Conservation (phyloP, 2,329 filamentous ascomycete species). For the Diaporthe aspalathi region DNA sequence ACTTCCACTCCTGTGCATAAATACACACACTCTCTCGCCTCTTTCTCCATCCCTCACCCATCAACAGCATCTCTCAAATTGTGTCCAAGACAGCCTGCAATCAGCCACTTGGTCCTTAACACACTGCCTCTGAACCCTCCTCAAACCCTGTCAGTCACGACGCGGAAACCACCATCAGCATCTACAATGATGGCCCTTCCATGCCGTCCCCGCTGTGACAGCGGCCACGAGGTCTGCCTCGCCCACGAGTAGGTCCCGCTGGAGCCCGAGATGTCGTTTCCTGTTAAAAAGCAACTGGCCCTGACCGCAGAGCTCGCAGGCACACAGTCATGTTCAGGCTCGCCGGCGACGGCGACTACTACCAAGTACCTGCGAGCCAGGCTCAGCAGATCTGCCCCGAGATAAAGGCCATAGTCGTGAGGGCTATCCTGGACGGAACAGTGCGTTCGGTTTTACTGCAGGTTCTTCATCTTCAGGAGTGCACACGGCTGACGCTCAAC, state of each 20-base stretch:
- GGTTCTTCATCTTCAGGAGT: rapidly evolving
- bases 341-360: not conserved
- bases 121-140: not conserved
- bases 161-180: not conserved
- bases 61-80: not conserved
- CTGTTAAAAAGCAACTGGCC: too few relatives aligned
- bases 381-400: not conserved
- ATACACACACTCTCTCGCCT: not conserved
- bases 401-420: not conserved
- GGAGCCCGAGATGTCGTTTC: not conserved
- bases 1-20: not conserved
- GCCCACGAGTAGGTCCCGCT: not conserved
- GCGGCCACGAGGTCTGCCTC: not conserved
- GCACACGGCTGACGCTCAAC: not conserved
- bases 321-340: not conserved
- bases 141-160: not conserved
- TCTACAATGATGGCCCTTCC: not conserved
- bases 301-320: not conserved
- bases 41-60: not conserved
- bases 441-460: not conserved
- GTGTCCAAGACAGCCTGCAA: not conserved
- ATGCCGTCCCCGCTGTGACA: not conserved
- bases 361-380: not conserved
- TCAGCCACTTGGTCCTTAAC: not conserved
- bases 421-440: not conserved